phyloP scores from a whole-genome alignment of 208 protist genomes.

The Blechomonas ayalai region DNA sequence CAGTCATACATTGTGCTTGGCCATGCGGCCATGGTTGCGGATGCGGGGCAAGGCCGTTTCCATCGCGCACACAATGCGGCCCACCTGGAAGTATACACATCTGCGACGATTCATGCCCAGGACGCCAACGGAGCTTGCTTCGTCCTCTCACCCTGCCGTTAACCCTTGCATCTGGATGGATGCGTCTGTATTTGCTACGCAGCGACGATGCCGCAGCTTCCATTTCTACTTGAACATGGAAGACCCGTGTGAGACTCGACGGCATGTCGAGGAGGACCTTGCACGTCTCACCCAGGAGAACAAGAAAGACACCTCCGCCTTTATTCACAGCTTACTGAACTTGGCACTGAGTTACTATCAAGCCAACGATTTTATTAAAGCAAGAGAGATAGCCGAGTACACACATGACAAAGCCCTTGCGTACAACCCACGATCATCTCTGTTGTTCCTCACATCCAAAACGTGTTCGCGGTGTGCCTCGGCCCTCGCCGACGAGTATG shows the following conservation, averaged over 20 bases:
- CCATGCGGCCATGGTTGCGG: no score
- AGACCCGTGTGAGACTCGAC: constrained; percentile 63
- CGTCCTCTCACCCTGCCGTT: no score
- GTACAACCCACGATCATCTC: constrained; percentile 33
- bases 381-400: constrained; percentile 40
- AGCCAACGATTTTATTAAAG: constrained; percentile 45
- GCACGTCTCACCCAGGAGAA: constrained; percentile 36
- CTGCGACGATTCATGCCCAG: no score
- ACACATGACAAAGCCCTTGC: constrained; percentile 40
- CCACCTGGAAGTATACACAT: no score
- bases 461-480: constrained; percentile 37
- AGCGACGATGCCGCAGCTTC: constrained; percentile 34
- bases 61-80: no score
- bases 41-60: no score
- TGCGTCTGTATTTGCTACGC: not conserved
- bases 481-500: constrained; percentile 53
- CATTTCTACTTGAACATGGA: constrained; percentile 76
- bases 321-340: constrained; percentile 69
- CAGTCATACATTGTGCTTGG: no score
- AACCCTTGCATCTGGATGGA: no score
- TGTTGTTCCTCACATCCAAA: constrained; percentile 67
- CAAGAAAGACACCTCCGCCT: constrained; percentile 36
- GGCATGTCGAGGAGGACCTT: constrained; percentile 51
- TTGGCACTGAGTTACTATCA: constrained; percentile 63
- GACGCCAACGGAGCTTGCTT: no score